Evolutionary conservation across 2,329 filamentous ascomycete genomes (phyloP).

Genomic region (Epichloe sp.): DNA sequence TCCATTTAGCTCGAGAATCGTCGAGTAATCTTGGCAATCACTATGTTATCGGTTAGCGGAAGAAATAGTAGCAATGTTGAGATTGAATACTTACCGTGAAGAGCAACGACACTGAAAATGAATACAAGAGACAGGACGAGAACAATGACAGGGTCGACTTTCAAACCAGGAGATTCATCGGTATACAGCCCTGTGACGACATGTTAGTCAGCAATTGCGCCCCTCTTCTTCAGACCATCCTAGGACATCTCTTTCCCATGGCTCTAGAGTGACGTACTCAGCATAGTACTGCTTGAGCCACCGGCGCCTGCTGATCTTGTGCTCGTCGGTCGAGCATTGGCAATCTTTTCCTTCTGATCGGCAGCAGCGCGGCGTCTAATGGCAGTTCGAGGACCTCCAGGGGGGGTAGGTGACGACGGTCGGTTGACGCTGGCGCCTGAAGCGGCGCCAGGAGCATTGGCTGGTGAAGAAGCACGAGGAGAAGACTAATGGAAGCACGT

Average conservation of each 20-base stretch:
- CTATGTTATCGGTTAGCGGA: slow-evolving; percentile 29
- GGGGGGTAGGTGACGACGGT: slow-evolving; percentile 76
- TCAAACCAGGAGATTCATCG: slow-evolving; percentile 91
- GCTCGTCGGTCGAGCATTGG: slow-evolving; percentile 84
- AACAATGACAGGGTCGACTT: slow-evolving; percentile 96
- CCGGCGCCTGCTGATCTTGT: slow-evolving; percentile 89
- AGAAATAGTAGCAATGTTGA: neutral
- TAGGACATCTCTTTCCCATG: too few relatives aligned
- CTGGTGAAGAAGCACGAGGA: slow-evolving; percentile 46
- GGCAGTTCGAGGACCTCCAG: slow-evolving; percentile 86
- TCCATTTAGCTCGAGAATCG: slow-evolving; percentile 56
- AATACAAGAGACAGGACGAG: slow-evolving; percentile 93
- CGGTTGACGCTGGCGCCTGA: slow-evolving; percentile 61
- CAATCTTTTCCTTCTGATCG: slow-evolving; percentile 93
- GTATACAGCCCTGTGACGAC: slow-evolving; percentile 67
- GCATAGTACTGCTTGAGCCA: slow-evolving; percentile 94
- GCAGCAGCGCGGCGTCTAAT: slow-evolving; percentile 91
- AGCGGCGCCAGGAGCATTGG: slow-evolving; percentile 41
- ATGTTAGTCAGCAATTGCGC: slow-evolving; percentile 8
- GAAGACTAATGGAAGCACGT: slow-evolving; percentile 32
- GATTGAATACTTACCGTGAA: slow-evolving; percentile 42
- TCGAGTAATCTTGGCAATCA: slow-evolving; percentile 90
- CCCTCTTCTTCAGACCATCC: neutral
- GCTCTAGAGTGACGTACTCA: slow-evolving; percentile 61
- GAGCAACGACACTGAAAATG: slow-evolving; percentile 94